Conservation (phyloP, 768 basidiomycete genomes). For the Psilocybe subaeruginosa region DNA sequence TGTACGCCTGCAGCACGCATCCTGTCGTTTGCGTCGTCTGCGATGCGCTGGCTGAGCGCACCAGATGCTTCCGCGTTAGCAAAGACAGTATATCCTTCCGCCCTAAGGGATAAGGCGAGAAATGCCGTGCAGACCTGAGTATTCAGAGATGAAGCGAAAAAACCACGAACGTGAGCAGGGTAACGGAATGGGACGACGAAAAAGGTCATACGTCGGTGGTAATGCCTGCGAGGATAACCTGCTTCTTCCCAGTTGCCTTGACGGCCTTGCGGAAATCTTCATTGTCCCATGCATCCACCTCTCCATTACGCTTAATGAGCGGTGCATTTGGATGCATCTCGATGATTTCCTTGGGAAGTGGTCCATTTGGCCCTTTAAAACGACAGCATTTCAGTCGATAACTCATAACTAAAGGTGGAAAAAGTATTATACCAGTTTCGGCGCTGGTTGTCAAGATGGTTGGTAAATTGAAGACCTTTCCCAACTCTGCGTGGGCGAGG, state of each 20-base stretch:
- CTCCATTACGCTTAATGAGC: conserved; percentile 47
- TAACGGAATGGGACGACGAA: neutral
- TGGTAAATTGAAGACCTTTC: conserved; percentile 47
- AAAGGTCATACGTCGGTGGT: conserved; percentile 44
- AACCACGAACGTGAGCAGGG: no score
- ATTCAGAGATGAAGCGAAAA: neutral
- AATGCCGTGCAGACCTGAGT: conserved; percentile 50
- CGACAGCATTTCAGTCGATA: neutral
- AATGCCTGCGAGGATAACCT: conserved; percentile 53
- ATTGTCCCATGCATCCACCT: conserved; percentile 58
- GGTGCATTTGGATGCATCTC: conserved; percentile 48
- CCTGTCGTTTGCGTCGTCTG: conserved; percentile 48
- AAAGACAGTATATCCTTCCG: conserved; percentile 50
- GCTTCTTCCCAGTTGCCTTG: conserved; percentile 49
- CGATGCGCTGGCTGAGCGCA: conserved; percentile 39
- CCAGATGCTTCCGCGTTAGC: conserved; percentile 52
- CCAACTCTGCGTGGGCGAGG: conserved; percentile 49
- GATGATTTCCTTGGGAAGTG: conserved; percentile 45
- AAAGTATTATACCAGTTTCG: conserved; percentile 35
- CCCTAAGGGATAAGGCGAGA: conserved; percentile 46
- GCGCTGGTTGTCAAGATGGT: conserved; percentile 49
- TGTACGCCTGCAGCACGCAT: conserved; percentile 52
- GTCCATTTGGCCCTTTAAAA: conserved; percentile 48
- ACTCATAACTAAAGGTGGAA: neutral
- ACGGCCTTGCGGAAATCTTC: conserved; percentile 48